Base-by-base conservation (phyloP, 352 stramenopile genomes). In the Blastocystis sp. region DNA sequence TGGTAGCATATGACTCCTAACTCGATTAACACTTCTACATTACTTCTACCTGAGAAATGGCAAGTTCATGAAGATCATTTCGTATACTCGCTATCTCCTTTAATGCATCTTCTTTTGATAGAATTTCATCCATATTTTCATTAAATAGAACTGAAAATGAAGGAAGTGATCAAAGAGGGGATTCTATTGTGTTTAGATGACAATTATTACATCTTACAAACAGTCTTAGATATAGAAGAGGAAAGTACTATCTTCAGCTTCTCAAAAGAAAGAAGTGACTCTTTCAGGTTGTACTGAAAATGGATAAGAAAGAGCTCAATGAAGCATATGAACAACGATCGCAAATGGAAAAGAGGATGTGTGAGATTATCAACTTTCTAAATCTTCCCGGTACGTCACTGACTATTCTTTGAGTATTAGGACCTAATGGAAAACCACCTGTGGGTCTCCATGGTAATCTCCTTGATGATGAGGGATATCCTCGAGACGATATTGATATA, bases 261-360 rank as follows among this genome's bases (percentile, higher is more conserved):
- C 56, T 33, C 19, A 62, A 62, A 33, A 62, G 19, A 62, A 15
- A 9, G 40, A 48, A 48, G 40, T 48, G 40, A 9, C 9, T 48
- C 40, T 48, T 48, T 66, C 15, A 66, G n/a, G 11, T 51, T 22
- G 17, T 79, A 5, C 60, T 64, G 37, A 40, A 30, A 64, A 64
- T 84, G 56, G 11, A 17, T 0, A 9, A 11, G 30, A 27, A 84
- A 53, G 27, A 84, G n/a, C n/a, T 84, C 13, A 27, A 42, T 19
- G 24, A 42, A 30, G 42, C 48, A 2, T 56, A 66, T 48, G 22
- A 17, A 53, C 42, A 66, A 44, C 48, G 73, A 53, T 53, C 24
- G 4, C 17, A 84, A 48, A 84, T 84, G 73, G 73, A 84, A 69
- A 48, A 27, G 30, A 27, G 73, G 51, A 84, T 84, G 73, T 69